These are phyloP conservation scores for Yamadazyma phyllophila DNA, from an alignment of 805 yeast species.

Conservation along the genomic window DNA sequence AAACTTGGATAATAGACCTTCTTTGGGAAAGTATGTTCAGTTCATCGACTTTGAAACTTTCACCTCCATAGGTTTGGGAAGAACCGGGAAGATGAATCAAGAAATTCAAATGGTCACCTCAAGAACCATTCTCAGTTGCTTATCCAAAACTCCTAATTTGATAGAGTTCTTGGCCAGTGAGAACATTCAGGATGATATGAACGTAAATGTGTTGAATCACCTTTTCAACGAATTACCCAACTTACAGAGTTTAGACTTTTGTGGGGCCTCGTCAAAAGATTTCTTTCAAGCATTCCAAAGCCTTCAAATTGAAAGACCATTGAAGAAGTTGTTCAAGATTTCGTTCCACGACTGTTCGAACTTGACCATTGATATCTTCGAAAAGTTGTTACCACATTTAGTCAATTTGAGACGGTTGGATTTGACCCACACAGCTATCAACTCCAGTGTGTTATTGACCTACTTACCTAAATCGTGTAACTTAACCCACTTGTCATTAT, in stretches of 20 bases:
- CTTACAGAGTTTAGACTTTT: slow-evolving; percentile 75
- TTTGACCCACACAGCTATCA: slow-evolving; percentile 75
- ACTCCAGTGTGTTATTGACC: slow-evolving; percentile 55
- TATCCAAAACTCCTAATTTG: slow-evolving; percentile 62
- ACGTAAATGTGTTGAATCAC: slow-evolving; percentile 50
- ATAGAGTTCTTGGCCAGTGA: slow-evolving; percentile 82
- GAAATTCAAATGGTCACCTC: slow-evolving; percentile 89
- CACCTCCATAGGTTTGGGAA: slow-evolving; percentile 84
- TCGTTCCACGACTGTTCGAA: slow-evolving; percentile 90
- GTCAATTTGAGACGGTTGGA: slow-evolving; percentile 65
- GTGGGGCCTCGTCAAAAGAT: slow-evolving; percentile 73
- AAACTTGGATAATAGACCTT: slow-evolving; percentile 42
- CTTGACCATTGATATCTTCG: slow-evolving; percentile 55
- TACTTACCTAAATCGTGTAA: slow-evolving; percentile 53
- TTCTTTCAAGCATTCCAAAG: slow-evolving; percentile 60
- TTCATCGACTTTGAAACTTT: slow-evolving; percentile 84
- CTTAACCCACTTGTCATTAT: slow-evolving; percentile 71
- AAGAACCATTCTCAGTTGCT: slow-evolving; percentile 62
- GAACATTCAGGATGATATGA: slow-evolving; percentile 80
- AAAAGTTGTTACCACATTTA: slow-evolving; percentile 56
- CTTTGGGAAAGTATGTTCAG: slow-evolving; percentile 61
- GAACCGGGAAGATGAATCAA: slow-evolving; percentile 85
- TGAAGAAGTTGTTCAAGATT: slow-evolving; percentile 38
- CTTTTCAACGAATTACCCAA: slow-evolving; percentile 54
- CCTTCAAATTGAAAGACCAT: slow-evolving; percentile 29